Percentiles rank a stretch among this genome's conserved stretches.
These are phyloP conservation scores for Neurospora terricola DNA, from an alignment of 495 filamentous ascomycete species.

Conservation along the genomic window DNA sequence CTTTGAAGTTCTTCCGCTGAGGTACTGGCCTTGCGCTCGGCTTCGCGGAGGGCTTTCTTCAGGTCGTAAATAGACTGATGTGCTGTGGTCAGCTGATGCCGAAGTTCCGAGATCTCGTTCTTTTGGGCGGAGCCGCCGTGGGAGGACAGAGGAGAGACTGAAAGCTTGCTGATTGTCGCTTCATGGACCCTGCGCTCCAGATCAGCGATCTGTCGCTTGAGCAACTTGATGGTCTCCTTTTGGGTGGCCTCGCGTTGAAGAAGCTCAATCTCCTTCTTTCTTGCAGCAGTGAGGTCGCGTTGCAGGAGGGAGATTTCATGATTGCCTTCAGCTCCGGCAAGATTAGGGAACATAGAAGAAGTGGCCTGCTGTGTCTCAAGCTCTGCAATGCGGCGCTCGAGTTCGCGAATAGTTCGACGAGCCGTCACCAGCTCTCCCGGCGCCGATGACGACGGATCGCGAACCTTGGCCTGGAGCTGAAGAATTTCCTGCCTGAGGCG, in stretches of 20 bases:
- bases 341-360: constrained; percentile 45
- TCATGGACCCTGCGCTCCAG: constrained; percentile 39
- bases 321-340: constrained; percentile 28
- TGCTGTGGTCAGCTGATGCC: constrained; percentile 52
- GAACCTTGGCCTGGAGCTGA: constrained; percentile 40
- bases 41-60: constrained; percentile 32
- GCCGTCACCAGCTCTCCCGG: constrained; percentile 39
- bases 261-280: constrained; percentile 52
- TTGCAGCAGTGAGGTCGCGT: constrained; percentile 50
- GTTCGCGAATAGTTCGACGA: constrained; percentile 43
- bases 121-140: constrained; percentile 43
- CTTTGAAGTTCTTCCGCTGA: constrained; percentile 73
- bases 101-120: constrained; percentile 50
- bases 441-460: constrained; percentile 28
- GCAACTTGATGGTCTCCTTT: constrained; percentile 40
- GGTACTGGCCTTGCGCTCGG: constrained; percentile 70
- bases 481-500: constrained; percentile 49
- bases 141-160: constrained; percentile 21
- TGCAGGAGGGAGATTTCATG: constrained; percentile 50
- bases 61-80: constrained; percentile 50
- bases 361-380: constrained; percentile 45
- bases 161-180: constrained; percentile 27
- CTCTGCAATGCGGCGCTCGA: constrained; percentile 48
- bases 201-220: constrained; percentile 39
- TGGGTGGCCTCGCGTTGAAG: constrained; percentile 53